phyloP scores from a whole-genome alignment of 2,329 filamentous ascomycete genomes.

The Cordyceps cateniannulata region DNA sequence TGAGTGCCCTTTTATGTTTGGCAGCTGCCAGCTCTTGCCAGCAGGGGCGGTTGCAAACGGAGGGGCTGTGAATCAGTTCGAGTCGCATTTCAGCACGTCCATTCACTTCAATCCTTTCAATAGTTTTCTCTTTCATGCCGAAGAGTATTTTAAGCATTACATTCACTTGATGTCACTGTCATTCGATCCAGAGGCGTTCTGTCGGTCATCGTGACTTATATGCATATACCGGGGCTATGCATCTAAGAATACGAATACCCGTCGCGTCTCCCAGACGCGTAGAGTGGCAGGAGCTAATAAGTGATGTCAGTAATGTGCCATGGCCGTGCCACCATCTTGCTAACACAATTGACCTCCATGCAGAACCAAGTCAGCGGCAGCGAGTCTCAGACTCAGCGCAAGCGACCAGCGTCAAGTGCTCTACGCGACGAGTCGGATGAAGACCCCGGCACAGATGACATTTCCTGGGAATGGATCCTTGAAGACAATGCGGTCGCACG shows the following conservation, averaged over 20 bases:
- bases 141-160: neutral
- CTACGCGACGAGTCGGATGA: constrained; percentile 57
- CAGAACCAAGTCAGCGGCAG: neutral
- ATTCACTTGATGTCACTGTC: neutral
- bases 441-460: constrained; percentile 68
- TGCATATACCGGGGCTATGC: constrained; percentile 14
- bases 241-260: neutral
- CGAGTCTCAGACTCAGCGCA: constrained; percentile 4
- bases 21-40: neutral
- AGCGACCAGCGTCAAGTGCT: neutral
- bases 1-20: neutral
- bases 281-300: constrained; percentile 5
- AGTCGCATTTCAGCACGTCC: neutral
- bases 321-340: neutral
- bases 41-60: constrained; percentile 17
- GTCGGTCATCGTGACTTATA: neutral
- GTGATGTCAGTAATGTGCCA: neutral
- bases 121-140: neutral
- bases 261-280: constrained; percentile 16
- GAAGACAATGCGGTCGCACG: constrained; percentile 26
- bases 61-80: neutral
- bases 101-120: neutral
- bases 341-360: neutral
- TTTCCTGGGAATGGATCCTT: constrained; percentile 78
- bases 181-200: no score